Evolutionary conservation across 257 asterid genomes (phyloP), one percentile per base, ranked within the genome.

Genomic region (Solanum sejunctum): DNA sequence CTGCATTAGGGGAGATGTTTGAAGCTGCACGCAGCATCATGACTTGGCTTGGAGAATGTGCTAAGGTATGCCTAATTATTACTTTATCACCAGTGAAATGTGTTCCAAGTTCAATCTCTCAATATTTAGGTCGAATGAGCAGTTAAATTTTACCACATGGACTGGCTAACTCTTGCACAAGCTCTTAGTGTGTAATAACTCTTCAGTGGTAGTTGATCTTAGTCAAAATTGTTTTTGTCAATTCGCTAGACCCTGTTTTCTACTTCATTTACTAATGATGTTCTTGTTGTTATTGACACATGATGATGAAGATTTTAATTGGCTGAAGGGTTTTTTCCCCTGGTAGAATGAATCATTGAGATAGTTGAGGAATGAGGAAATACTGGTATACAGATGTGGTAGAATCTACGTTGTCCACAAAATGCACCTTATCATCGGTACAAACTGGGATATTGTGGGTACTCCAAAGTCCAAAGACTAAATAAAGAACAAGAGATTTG

Each of bases 1-100:
- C 95, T 80, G 99, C 99, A 71, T 87, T 96, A n/a, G 99, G 93
- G 63, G 92, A 93, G 89, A 96, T 96, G 98, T 96, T 96, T 89
- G 95, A 93, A 90, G 97, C 97, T 87, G 98, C 99, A 83, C 90
- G 97, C 86, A 85, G 95, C 90, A 96, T 94, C 88, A 96, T 96
- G 99, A 86, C 84, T 87, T 96, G 99, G 99, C 99, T 96, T 64
- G 98, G 97, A 85, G 98, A 96, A 26, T 96, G 98, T 88, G 99
- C 99, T 18, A 96, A 94, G 98, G 99, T 94, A 81, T 75, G 91
- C 88, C 12, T 52, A 39, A 55, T 15, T 20, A 36, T 20, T 75
- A 7, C 82, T 15, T 26, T 52, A 54, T 26, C 82, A 51, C 82
- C 82, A 78, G 10, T 26, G 63, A 78, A 51, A 5, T 78, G 64